A percentile compares a stretch with the other conserved stretches of the same genome.
phyloP scores from a whole-genome alignment of 345 rosid species.

The Salix suchowensis region DNA sequence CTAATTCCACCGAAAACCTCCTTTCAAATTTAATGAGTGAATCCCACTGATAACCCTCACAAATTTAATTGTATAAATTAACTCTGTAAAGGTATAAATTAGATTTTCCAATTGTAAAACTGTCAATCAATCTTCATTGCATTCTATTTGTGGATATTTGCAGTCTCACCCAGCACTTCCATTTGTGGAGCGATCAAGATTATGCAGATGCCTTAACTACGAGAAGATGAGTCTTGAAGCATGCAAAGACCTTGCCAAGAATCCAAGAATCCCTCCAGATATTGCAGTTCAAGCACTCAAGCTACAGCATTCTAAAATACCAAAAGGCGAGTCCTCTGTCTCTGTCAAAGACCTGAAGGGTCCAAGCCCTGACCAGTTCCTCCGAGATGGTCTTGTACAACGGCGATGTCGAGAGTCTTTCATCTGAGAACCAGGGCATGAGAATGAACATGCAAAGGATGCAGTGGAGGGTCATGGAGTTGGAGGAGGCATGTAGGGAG shows the following conservation, averaged over 20 bases:
- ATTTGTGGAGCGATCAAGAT: conserved; percentile 52
- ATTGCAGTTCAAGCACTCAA: conserved; percentile 61
- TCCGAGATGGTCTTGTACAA: background rate
- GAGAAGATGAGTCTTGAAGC: conserved; percentile 64
- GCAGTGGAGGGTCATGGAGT: conserved; percentile 46
- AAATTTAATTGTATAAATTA: background rate
- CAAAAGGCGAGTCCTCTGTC: background rate
- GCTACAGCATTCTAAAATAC: conserved; percentile 36
- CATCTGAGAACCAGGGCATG: conserved; percentile 31
- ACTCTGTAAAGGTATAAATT: no score
- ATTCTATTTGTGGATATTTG: conserved; percentile 2
- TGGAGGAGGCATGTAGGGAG: conserved; percentile 53
- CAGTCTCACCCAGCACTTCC: conserved; percentile 69
- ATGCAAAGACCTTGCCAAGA: conserved; percentile 73
- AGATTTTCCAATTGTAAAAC: background rate
- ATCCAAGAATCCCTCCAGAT: conserved; percentile 76
- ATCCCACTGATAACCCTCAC: background rate
- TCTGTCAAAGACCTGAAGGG: background rate
- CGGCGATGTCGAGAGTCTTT: conserved; percentile 18
- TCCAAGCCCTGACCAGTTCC: background rate
- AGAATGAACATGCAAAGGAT: conserved; percentile 35
- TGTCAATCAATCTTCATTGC: background rate
- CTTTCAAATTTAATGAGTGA: background rate
- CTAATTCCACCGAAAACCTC: background rate
- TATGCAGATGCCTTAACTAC: conserved; percentile 66